A percentile compares a stretch with the other conserved stretches of the same genome.
Evolutionary conservation across 2,329 filamentous ascomycete species (phyloP).

Genomic region (Amauroascus verrucosus): DNA sequence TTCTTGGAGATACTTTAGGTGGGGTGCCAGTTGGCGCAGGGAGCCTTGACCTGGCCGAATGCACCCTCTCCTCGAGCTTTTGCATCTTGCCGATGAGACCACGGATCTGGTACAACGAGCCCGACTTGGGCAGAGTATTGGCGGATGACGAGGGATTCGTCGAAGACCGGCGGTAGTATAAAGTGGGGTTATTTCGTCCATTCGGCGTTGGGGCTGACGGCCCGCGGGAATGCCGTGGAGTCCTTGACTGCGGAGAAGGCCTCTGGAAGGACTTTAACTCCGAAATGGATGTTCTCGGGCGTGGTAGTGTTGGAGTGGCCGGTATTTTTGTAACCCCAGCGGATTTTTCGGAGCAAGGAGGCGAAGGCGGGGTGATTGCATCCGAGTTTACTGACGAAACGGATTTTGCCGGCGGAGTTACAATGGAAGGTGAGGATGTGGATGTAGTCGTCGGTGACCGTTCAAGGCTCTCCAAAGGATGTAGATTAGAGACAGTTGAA

Average conservation of each 20-base stretch:
- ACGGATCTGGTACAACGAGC: slow-evolving; percentile 84
- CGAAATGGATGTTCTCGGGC: slow-evolving; percentile 36
- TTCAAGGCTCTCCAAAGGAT: slow-evolving; percentile 41
- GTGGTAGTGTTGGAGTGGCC: slow-evolving; percentile 41
- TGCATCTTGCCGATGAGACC: slow-evolving; percentile 95
- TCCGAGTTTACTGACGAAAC: slow-evolving; percentile 52
- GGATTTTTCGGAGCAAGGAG: slow-evolving; percentile 82
- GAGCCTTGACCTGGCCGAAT: slow-evolving; percentile 81
- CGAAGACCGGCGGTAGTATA: slow-evolving; percentile 26
- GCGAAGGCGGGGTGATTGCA: slow-evolving; percentile 76
- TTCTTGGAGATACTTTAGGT: slow-evolving; percentile 67
- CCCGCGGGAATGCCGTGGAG: slow-evolving; percentile 44
- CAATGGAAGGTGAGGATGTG: slow-evolving; percentile 74
- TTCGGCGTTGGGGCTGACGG: slow-evolving; percentile 49
- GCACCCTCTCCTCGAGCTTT: slow-evolving; percentile 84
- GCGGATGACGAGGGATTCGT: slow-evolving; percentile 16
- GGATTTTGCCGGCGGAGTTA: slow-evolving; percentile 69
- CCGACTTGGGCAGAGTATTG: slow-evolving; percentile 27
- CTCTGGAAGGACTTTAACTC: slow-evolving; percentile 46
- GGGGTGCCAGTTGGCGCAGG: slow-evolving; percentile 71
- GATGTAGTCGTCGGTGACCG: slow-evolving; percentile 67
- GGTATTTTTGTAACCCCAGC: slow-evolving; percentile 48
- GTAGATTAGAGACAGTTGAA: slow-evolving; percentile 1
- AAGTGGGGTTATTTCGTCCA: slow-evolving; percentile 39
- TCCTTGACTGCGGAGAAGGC: slow-evolving; percentile 37